A percentile compares a stretch with the other conserved stretches of the same genome.
Conservation (phyloP, 148 eudicot genomes). For the Rhododendron ovatum region DNA sequence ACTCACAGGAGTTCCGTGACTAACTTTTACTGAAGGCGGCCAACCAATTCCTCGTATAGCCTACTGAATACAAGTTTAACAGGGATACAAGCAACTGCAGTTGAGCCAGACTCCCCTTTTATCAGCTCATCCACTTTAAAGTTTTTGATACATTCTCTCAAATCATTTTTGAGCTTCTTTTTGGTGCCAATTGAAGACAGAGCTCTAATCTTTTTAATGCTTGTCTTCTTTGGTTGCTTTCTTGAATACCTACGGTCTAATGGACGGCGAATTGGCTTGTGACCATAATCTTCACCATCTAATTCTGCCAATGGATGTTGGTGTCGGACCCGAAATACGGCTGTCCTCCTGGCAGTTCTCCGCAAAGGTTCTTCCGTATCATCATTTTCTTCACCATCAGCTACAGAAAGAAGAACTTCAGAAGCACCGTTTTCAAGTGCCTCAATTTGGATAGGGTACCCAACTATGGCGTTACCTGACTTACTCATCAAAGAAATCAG, state of each 20-base stretch:
- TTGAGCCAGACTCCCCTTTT: slow-evolving; percentile 45
- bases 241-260: slow-evolving; percentile 26
- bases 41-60: slow-evolving; percentile 70
- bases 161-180: slow-evolving; percentile 32
- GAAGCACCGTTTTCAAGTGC: slow-evolving; percentile 60
- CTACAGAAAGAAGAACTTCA: slow-evolving; percentile 38
- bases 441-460: slow-evolving; percentile 88
- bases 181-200: slow-evolving; percentile 66
- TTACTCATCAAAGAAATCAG: slow-evolving; percentile 88
- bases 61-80: slow-evolving; percentile 89
- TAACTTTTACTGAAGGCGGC: slow-evolving; percentile 46
- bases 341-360: slow-evolving; percentile 77
- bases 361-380: slow-evolving; percentile 45
- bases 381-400: slow-evolving; percentile 19
- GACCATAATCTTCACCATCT: slow-evolving; percentile 9
- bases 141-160: slow-evolving; percentile 17
- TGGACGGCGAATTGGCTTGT: slow-evolving; percentile 12
- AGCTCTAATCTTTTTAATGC: slow-evolving; percentile 57
- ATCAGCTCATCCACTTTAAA: slow-evolving; percentile 46
- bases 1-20: slow-evolving; percentile 20
- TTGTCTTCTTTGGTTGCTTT: slow-evolving; percentile 38
- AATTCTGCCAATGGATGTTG: slow-evolving; percentile 10
- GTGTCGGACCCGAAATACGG: slow-evolving; percentile 37
- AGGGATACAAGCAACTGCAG: slow-evolving; percentile 81
- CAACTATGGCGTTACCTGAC: slow-evolving; percentile 83